Evolutionary conservation across 192 early-diverging fungal genomes (phyloP), one percentile per base, ranked within the genome.

Genomic region (Ambispora gerdemannii): DNA sequence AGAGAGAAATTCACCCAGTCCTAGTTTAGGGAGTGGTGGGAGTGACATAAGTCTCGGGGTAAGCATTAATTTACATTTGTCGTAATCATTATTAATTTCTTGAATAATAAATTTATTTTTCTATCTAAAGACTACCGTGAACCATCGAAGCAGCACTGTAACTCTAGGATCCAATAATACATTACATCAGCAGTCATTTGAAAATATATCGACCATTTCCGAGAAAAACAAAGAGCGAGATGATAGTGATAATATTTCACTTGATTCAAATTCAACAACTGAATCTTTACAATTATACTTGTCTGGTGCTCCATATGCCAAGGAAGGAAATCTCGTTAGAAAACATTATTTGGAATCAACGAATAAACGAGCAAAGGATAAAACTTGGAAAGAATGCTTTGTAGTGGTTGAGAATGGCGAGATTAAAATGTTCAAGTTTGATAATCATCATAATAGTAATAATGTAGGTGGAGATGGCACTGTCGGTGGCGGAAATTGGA

Each of bases 381-480:
- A 94, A 13, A 84, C 84, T n/a, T 96, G 95, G 95, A 81, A 81
- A 66, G 92, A 95, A 24, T 86, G 90, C 61, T 85, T 91, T 24
- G 83, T 91, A 11, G 81, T 93, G 0, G 79, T 89, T 17, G 87
- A 88, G 47, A 81, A 90, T 53, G 88, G 92, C 15, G 89, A 91
- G 28, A 78, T 97, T n/a, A 83, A 83, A 31, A 89, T 94, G 90
- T 93, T 88, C 78, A 86, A 90, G 67, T 79, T 92, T 66, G 90
- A 92, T 49, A 35, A 65, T 22, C 17, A 11, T 31, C 47, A 52
- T 8, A 13, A 30, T 47, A 59, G 43, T 70, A 31, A 28, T n/a
- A 27, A 56, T 24, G 20, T 24, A n/a, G 3, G 10, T 20, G 43
- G 68, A 10, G 30, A 11, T 10, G 56, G 56, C 13, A 47, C 28